phyloP scores from a whole-genome alignment of 768 basidiomycete genomes.

The Galerina sulciceps region DNA sequence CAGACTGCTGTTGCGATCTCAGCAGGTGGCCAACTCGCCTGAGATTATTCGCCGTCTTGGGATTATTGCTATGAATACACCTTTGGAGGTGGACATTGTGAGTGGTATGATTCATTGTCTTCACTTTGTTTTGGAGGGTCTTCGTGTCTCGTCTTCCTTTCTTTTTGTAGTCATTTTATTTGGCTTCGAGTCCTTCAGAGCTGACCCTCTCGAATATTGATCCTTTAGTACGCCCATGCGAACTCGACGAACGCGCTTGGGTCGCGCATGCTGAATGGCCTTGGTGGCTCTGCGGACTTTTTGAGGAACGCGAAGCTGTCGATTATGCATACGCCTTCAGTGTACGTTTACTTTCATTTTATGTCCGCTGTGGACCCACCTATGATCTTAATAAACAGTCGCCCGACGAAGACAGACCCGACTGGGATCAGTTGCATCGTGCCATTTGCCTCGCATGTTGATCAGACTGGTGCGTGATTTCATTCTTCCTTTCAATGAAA shows the following conservation, averaged over 20 bases:
- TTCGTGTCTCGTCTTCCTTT: neutral
- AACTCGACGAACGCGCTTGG: constrained; percentile 57
- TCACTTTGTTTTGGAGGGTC: neutral
- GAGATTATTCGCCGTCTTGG: constrained; percentile 52
- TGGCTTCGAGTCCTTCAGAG: no score
- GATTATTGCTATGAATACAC: constrained; percentile 56
- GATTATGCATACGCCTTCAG: constrained; percentile 54
- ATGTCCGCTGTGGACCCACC: neutral
- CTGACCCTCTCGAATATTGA: no score
- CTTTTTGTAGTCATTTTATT: no score
- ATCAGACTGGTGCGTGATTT: constrained; percentile 46
- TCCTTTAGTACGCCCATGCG: constrained; percentile 47
- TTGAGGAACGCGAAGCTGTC: constrained; percentile 52
- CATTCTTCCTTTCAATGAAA: neutral
- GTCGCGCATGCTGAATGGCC: constrained; percentile 52
- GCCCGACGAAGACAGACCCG: constrained; percentile 51
- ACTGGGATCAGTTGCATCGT: constrained; percentile 55
- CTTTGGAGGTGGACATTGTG: constrained; percentile 53
- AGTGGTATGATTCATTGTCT: constrained; percentile 12
- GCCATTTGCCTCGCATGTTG: constrained; percentile 50
- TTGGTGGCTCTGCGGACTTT: constrained; percentile 54
- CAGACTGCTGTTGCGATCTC: constrained; percentile 49
- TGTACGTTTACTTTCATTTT: constrained; percentile 17
- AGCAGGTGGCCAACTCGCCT: constrained; percentile 55
- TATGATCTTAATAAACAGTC: neutral